phyloP scores from a whole-genome alignment of 2,329 filamentous ascomycete genomes.

The Stagonosporopsis rhizophila region DNA sequence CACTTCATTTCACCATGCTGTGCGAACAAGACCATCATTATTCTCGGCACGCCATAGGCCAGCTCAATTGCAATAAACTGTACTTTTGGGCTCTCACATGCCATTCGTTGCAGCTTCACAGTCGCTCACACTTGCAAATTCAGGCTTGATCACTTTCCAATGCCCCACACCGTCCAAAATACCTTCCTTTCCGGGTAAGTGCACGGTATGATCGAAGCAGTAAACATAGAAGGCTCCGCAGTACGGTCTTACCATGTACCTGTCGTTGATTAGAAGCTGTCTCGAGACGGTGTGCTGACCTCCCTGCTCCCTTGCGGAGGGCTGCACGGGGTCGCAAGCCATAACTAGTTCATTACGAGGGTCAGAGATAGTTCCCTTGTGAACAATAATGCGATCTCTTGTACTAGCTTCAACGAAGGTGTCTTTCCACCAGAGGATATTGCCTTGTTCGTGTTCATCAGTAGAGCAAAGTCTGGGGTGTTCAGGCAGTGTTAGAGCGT shows the following conservation, averaged over 20 bases:
- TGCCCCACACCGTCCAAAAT: not conserved
- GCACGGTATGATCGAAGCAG: slow-evolving; percentile 15
- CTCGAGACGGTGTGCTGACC: not conserved
- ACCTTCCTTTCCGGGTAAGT: slow-evolving; percentile 2
- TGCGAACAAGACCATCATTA: not conserved
- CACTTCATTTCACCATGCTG: not conserved
- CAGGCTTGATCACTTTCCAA: not conserved
- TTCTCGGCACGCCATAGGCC: not conserved
- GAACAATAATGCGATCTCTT: not conserved
- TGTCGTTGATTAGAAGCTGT: slow-evolving; percentile 10
- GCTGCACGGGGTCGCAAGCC: not conserved
- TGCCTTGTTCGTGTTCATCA: not conserved
- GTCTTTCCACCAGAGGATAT: slow-evolving; percentile 28
- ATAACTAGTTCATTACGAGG: not conserved
- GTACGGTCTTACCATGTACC: slow-evolving; percentile 3
- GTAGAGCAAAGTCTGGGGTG: not conserved
- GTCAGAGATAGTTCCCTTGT: slow-evolving; percentile 1
- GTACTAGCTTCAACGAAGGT: slow-evolving; percentile 11
- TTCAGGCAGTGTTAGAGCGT: slow-evolving; percentile 10
- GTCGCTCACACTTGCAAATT: not conserved
- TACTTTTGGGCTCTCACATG: not conserved
- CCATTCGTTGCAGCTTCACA: not conserved
- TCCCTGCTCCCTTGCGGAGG: not conserved
- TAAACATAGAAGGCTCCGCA: not conserved
- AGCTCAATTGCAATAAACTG: not conserved